Evolutionary conservation across 2,329 filamentous ascomycete species (phyloP).

Genomic region (Gaeumannomyces tritici): DNA sequence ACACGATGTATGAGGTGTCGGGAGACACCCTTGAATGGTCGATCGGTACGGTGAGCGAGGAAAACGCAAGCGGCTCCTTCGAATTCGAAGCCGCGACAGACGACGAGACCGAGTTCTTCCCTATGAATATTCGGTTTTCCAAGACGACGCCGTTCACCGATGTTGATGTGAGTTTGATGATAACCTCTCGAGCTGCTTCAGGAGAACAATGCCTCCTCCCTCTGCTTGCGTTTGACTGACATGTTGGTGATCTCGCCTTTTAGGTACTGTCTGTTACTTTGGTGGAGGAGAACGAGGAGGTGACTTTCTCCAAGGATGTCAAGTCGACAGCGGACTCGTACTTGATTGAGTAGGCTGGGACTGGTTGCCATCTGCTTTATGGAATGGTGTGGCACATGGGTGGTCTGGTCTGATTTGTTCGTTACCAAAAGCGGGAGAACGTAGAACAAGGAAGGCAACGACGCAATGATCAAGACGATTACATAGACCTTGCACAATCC

Average conservation of each 20-base stretch:
- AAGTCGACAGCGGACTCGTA: slow-evolving; percentile 70
- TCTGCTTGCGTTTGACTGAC: slow-evolving; percentile 14
- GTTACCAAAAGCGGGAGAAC: background rate
- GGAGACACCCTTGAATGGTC: slow-evolving; percentile 93
- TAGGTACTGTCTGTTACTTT: slow-evolving; percentile 60
- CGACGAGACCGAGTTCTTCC: slow-evolving; percentile 94
- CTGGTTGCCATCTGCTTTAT: background rate
- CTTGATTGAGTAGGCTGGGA: slow-evolving; percentile 53
- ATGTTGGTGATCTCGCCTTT: background rate
- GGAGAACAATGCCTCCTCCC: background rate
- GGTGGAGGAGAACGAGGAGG: slow-evolving; percentile 66
- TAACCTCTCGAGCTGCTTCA: background rate
- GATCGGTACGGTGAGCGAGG: slow-evolving; percentile 75
- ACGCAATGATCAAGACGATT: background rate
- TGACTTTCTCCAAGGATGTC: slow-evolving; percentile 75
- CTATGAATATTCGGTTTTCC: slow-evolving; percentile 84
- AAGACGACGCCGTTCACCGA: slow-evolving; percentile 83
- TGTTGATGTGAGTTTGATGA: slow-evolving; percentile 66
- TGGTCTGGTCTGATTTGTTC: background rate
- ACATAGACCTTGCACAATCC: too few relatives aligned
- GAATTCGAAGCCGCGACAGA: slow-evolving; percentile 88
- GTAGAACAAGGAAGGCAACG: background rate
- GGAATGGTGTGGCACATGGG: background rate
- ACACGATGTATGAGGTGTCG: slow-evolving; percentile 87
- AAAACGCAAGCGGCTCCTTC: slow-evolving; percentile 77